phyloP scores from a whole-genome alignment of 2,329 filamentous ascomycete species.

The Stemphylium lycopersici region DNA sequence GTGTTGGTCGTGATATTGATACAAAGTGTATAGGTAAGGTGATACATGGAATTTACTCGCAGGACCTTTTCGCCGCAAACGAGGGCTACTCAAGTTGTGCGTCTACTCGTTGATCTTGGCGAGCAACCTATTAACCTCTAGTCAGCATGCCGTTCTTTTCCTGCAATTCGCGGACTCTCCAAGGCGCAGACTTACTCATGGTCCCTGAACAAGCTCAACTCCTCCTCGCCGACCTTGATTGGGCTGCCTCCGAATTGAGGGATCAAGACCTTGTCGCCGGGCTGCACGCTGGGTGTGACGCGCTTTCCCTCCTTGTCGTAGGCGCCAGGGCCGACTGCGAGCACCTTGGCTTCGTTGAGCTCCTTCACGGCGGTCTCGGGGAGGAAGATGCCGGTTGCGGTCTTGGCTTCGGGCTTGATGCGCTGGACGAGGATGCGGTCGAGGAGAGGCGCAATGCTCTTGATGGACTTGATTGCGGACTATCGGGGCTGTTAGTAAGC shows the following conservation, averaged over 20 bases:
- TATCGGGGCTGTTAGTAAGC: slow-evolving; percentile 12
- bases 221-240: slow-evolving; percentile 96
- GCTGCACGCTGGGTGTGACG: slow-evolving; percentile 78
- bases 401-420: slow-evolving; percentile 96
- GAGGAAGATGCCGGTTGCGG: slow-evolving; percentile 94
- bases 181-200: slow-evolving; percentile 77
- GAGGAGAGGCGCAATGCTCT: slow-evolving; percentile 90
- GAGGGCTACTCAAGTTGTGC: neutral
- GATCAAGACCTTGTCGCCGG: slow-evolving; percentile 93
- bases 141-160: slow-evolving; percentile 3
- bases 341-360: slow-evolving; percentile 94
- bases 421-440: slow-evolving; percentile 98
- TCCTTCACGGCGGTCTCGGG: slow-evolving; percentile 97
- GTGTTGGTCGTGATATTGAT: slow-evolving; percentile 27
- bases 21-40: slow-evolving; percentile 27
- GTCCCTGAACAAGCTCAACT: slow-evolving; percentile 95
- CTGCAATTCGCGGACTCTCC: neutral
- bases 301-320: slow-evolving; percentile 89
- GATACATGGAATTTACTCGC: slow-evolving; percentile 18
- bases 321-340: slow-evolving; percentile 90
- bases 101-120: slow-evolving; percentile 97
- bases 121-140: slow-evolving; percentile 72
- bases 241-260: slow-evolving; percentile 93
- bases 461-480: slow-evolving; percentile 87
- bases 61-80: neutral